Evolutionary conservation across 257 asterid species (phyloP).

Genomic region (Solanum chiquidenum): DNA sequence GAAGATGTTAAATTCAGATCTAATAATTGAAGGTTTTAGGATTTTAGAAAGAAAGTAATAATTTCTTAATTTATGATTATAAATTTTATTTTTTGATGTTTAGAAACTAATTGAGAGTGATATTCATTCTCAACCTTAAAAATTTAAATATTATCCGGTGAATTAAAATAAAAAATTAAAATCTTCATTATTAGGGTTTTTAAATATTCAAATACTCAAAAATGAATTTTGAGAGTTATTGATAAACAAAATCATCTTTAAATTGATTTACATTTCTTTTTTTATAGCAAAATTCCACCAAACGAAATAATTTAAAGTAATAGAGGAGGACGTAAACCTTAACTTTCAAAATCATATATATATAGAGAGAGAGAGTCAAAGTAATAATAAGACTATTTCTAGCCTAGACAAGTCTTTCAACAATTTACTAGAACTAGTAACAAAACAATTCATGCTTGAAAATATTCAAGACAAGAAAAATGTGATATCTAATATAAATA

Average conservation of each 20-base stretch:
- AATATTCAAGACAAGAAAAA: neutral
- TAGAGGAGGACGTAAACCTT: too few species aligned
- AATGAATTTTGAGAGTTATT: neutral
- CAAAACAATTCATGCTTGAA: too few species aligned
- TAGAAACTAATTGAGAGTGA: neutral
- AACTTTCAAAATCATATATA: neutral
- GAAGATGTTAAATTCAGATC: too few species aligned
- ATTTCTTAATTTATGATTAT: too few species aligned
- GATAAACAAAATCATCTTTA: neutral
- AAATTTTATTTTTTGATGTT: neutral
- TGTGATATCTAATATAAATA: neutral
- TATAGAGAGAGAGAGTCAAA: too few species aligned
- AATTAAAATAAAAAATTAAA: too few species aligned
- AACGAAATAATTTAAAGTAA: neutral
- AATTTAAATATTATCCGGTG: too few species aligned
- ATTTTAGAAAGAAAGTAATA: too few species aligned
- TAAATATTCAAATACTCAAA: neutral
- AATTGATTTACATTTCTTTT: neutral
- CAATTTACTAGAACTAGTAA: neutral
- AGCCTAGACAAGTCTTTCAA: neutral
- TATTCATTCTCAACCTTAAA: neutral
- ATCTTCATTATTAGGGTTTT: neutral
- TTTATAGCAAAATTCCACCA: neutral
- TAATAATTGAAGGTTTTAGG: too few species aligned
- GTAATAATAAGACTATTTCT: neutral